Conservation (phyloP, 805 yeast genomes). For the Tetrapisispora namnaoensis region DNA sequence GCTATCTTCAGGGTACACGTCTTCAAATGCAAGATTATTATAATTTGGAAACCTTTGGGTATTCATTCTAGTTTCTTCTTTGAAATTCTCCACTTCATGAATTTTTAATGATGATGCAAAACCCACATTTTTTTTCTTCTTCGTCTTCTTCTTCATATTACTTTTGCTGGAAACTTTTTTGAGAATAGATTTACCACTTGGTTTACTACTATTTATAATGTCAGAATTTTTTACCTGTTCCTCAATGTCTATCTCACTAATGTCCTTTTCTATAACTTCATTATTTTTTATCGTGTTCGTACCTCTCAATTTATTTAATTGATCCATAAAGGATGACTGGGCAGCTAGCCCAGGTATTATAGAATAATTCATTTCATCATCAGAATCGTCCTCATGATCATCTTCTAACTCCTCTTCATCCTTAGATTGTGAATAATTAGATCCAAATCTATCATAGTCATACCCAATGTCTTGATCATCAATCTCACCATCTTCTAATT, state of each 20-base stretch:
- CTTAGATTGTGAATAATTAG: slow-evolving; percentile 5
- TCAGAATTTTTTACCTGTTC: neutral
- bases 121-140: slow-evolving; percentile 22
- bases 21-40: slow-evolving; percentile 4
- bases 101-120: slow-evolving; percentile 27
- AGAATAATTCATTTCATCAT: slow-evolving; percentile 6
- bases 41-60: slow-evolving; percentile 15
- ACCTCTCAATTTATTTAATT: slow-evolving; percentile 17
- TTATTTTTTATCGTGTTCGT: neutral
- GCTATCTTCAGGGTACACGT: slow-evolving; percentile 4
- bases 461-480: slow-evolving; percentile 15
- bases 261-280: neutral
- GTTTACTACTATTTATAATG: no score
- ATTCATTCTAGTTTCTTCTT: slow-evolving; percentile 24
- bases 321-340: slow-evolving; percentile 20
- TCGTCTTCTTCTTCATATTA: slow-evolving; percentile 1
- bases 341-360: slow-evolving; percentile 20
- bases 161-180: neutral
- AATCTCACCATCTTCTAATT: slow-evolving; percentile 17
- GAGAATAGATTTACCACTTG: neutral
- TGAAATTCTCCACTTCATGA: slow-evolving; percentile 26
- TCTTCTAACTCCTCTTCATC: slow-evolving; percentile 15
- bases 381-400: slow-evolving; percentile 12
- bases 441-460: slow-evolving; percentile 15
- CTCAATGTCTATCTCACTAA: neutral